Percentiles rank a stretch among this genome's conserved stretches.
These are phyloP conservation scores for Mucor racemosus DNA, from an alignment of 371 early-diverging fungal species.

Conservation along the genomic window DNA sequence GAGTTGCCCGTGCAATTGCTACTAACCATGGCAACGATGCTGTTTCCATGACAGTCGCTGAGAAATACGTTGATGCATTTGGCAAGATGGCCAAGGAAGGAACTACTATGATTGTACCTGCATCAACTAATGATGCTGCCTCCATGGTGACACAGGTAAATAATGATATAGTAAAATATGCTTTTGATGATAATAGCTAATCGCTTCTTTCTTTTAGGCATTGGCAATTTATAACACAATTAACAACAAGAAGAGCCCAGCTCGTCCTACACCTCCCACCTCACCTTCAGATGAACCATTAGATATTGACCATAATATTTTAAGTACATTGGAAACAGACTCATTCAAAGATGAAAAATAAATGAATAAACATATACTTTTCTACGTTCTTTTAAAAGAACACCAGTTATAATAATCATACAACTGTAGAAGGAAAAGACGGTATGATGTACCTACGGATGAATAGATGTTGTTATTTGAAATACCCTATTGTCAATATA, in stretches of 20 bases:
- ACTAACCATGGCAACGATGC: slow-evolving; percentile 80
- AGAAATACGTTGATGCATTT: slow-evolving; percentile 96
- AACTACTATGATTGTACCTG: slow-evolving; percentile 93
- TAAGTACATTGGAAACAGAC: neutral
- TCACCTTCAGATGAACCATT: neutral
- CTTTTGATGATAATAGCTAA: neutral
- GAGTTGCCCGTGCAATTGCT: slow-evolving; percentile 81
- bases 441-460: neutral
- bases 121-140: slow-evolving; percentile 80
- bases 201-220: slow-evolving; percentile 35
- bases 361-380: neutral
- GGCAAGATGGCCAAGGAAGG: slow-evolving; percentile 91
- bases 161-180: neutral
- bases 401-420: too few relatives aligned
- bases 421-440: too few relatives aligned
- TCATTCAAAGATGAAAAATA: neutral
- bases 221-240: slow-evolving; percentile 59
- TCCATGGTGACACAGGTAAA: slow-evolving; percentile 83
- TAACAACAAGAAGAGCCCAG: slow-evolving; percentile 39
- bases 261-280: slow-evolving; percentile 1
- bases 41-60: slow-evolving; percentile 93
- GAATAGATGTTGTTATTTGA: neutral
- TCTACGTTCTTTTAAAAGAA: neutral
- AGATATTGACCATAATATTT: neutral
- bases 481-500: too few relatives aligned